Percentiles rank a stretch among this genome's conserved stretches.
Evolutionary conservation across 805 yeast genomes (phyloP).

Genomic region (Candida lessepsii): DNA sequence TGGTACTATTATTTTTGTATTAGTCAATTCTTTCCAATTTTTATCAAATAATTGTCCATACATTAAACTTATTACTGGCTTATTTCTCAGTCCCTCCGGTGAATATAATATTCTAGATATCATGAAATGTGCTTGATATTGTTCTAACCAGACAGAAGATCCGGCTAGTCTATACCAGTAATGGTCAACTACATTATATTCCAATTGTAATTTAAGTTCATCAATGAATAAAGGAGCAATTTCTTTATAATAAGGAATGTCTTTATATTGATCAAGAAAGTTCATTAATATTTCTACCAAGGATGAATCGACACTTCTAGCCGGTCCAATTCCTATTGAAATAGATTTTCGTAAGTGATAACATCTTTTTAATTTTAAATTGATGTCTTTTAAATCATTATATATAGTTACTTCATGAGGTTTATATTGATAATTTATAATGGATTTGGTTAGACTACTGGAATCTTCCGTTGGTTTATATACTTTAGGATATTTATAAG

Average conservation of each 20-base stretch:
- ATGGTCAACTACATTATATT: slow-evolving; percentile 22
- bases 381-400: slow-evolving; percentile 14
- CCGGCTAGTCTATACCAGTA: slow-evolving; percentile 52
- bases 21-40: slow-evolving; percentile 45
- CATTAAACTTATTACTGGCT: slow-evolving; percentile 40
- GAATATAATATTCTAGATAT: slow-evolving; percentile 45
- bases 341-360: neutral
- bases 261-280: slow-evolving; percentile 14
- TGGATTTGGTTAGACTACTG: slow-evolving; percentile 7
- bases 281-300: slow-evolving; percentile 14
- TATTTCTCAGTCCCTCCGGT: slow-evolving; percentile 26
- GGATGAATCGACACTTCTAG: slow-evolving; percentile 16
- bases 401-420: slow-evolving; percentile 15
- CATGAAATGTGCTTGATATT: slow-evolving; percentile 50
- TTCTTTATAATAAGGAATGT: slow-evolving; percentile 24
- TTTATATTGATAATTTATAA: slow-evolving; percentile 10
- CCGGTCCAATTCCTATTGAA: slow-evolving; percentile 14
- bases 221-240: slow-evolving; percentile 27
- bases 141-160: slow-evolving; percentile 51
- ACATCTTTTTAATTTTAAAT: slow-evolving; percentile 14
- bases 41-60: slow-evolving; percentile 47
- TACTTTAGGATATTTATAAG: slow-evolving; percentile 11
- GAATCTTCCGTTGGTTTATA: slow-evolving; percentile 8
- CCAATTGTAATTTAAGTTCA: slow-evolving; percentile 22
- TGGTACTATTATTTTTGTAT: slow-evolving; percentile 25